These are phyloP conservation scores for Penicillium salamii DNA, from an alignment of 495 filamentous ascomycete species.

Conservation along the genomic window DNA sequence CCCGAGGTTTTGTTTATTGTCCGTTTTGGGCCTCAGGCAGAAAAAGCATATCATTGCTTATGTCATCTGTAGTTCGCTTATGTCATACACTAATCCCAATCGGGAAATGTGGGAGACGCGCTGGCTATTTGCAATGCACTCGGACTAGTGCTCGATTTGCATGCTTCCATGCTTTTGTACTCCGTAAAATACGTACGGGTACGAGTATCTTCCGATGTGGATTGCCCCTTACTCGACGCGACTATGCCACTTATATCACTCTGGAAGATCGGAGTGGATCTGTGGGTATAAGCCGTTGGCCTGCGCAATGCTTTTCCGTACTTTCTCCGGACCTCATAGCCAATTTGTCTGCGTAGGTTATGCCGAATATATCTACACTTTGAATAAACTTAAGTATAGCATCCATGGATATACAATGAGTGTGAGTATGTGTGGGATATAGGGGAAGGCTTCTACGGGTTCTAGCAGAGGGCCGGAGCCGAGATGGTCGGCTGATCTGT, in stretches of 20 bases:
- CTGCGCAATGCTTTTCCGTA: too few species aligned
- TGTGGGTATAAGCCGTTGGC: too few species aligned
- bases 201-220: slow-evolving; percentile 2
- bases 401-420: too few species aligned
- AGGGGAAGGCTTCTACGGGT: too few species aligned
- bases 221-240: neutral
- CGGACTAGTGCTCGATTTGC: neutral
- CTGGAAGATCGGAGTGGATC: neutral
- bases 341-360: too few species aligned
- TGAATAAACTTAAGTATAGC: too few species aligned
- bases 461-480: too few species aligned
- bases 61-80: neutral
- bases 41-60: neutral
- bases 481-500: slow-evolving; percentile 6
- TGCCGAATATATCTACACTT: too few species aligned
- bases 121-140: neutral
- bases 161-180: slow-evolving; percentile 1
- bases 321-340: too few species aligned
- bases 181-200: neutral
- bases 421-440: too few species aligned
- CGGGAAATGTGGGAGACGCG: neutral
- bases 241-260: too few species aligned
- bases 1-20: neutral
- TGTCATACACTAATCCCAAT: neutral
- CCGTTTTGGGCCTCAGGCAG: neutral